Percentiles rank a stretch among this genome's conserved stretches.
phyloP scores from a whole-genome alignment of 208 protist genomes.

The Leptomonas pyrrhocoris region DNA sequence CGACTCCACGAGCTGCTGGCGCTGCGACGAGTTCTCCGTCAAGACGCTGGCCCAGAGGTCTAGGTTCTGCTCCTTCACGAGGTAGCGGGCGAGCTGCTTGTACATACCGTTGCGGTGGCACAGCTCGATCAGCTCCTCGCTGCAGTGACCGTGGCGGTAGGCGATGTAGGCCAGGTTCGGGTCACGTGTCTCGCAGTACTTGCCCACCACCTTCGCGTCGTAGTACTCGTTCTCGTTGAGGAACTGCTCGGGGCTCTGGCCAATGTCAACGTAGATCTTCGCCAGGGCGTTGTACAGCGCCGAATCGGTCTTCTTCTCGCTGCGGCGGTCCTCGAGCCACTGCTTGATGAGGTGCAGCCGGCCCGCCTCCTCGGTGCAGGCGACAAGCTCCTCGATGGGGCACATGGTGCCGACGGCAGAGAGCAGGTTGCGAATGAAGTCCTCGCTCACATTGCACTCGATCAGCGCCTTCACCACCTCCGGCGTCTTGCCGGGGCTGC shows the following conservation, averaged over 20 bases:
- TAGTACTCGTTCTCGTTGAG: constrained; percentile 98
- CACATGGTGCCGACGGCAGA: constrained; percentile 95
- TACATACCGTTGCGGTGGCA: constrained; percentile 97
- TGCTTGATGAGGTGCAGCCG: constrained; percentile 97
- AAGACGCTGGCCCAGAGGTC: constrained; percentile 98
- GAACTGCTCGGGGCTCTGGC: constrained; percentile 97
- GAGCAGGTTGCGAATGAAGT: constrained; percentile 97
- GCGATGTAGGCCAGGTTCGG: constrained; percentile 97
- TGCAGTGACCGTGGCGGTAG: constrained; percentile 96
- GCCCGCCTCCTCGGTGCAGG: constrained; percentile 79
- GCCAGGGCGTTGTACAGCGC: constrained; percentile 98
- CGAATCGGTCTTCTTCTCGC: constrained; percentile 95
- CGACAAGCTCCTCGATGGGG: constrained; percentile 91
- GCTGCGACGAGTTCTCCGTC: constrained; percentile 83
- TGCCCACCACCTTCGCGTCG: constrained; percentile 94
- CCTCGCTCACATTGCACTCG: constrained; percentile 97
- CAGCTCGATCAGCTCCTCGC: constrained; percentile 97
- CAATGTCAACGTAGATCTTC: constrained; percentile 99
- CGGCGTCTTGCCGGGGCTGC: constrained; percentile 97
- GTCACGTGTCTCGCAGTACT: constrained; percentile 99
- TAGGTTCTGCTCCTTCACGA: constrained; percentile 97
- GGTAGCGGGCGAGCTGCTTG: constrained; percentile 97
- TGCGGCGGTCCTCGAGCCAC: constrained; percentile 98
- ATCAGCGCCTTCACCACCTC: constrained; percentile 98
- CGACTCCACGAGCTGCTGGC: constrained; percentile 96